Percentiles rank a stretch among this genome's conserved stretches.
Evolutionary conservation across 805 yeast species (phyloP).

Genomic region (Crinitomyces ghanaensis): DNA sequence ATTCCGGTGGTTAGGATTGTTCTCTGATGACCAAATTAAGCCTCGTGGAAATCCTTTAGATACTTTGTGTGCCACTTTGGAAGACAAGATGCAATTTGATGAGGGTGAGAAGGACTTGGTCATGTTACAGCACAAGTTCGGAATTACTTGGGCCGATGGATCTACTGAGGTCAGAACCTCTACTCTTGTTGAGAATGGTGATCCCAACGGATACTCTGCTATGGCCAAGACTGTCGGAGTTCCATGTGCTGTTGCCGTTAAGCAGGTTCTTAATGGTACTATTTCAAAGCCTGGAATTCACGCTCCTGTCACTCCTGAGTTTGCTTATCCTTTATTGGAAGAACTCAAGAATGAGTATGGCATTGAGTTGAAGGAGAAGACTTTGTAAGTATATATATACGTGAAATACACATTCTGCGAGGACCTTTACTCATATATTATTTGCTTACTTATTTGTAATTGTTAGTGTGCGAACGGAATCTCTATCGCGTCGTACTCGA

Average conservation of each 20-base stretch:
- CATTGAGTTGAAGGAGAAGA: constrained; percentile 81
- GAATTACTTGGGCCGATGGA: constrained; percentile 94
- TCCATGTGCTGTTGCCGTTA: constrained; percentile 93
- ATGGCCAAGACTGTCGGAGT: constrained; percentile 99
- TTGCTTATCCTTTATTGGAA: constrained; percentile 84
- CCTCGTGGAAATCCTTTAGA: constrained; percentile 94
- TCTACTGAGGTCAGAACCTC: constrained; percentile 85
- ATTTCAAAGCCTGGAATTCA: constrained; percentile 69
- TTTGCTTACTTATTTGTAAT: no score
- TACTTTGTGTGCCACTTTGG: constrained; percentile 92
- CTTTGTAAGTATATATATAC: constrained; percentile 21
- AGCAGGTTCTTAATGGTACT: constrained; percentile 74
- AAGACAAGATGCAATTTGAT: constrained; percentile 91
- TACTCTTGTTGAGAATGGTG: constrained; percentile 88
- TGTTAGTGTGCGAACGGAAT: no score
- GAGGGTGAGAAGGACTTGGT: constrained; percentile 94
- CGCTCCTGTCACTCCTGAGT: constrained; percentile 88
- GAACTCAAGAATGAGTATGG: constrained; percentile 82
- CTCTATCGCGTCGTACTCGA: no score
- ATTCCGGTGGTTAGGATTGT: constrained; percentile 86
- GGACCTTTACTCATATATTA: background rate
- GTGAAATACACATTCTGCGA: background rate
- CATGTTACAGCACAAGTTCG: constrained; percentile 93
- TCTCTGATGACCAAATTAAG: constrained; percentile 60
- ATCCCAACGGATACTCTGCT: constrained; percentile 80